These are phyloP conservation scores for Oryza meyeriana DNA, from an alignment of 176 grass and related monocot species.

Conservation along the genomic window DNA sequence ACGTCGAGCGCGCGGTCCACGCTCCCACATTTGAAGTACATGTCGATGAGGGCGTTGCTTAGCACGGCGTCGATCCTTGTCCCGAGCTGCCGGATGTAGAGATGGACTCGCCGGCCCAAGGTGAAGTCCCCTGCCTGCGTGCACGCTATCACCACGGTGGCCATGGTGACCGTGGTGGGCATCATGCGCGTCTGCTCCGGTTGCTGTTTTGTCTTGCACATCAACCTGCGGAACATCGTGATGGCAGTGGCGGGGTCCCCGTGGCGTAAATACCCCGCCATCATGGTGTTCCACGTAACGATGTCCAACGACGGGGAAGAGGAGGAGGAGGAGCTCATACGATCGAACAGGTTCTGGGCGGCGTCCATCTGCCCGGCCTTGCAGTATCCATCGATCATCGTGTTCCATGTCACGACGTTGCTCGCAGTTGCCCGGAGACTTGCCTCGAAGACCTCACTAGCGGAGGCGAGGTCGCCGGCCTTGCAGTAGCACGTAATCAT, in stretches of 20 bases:
- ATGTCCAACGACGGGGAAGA: background rate
- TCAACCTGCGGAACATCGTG: slow-evolving; percentile 26
- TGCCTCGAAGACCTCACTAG: slow-evolving; percentile 44
- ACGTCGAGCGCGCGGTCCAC: slow-evolving; percentile 25
- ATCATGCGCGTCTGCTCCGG: background rate
- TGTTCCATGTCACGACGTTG: slow-evolving; percentile 60
- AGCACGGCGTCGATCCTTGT: slow-evolving; percentile 15
- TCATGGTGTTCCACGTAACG: slow-evolving; percentile 55
- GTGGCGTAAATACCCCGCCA: slow-evolving; percentile 34
- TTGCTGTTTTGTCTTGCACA: background rate
- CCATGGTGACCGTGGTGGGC: slow-evolving; percentile 43
- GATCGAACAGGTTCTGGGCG: slow-evolving; percentile 32
- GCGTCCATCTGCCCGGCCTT: slow-evolving; percentile 24
- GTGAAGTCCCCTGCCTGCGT: slow-evolving; percentile 37
- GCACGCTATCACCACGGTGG: slow-evolving; percentile 37
- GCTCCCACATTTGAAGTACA: slow-evolving; percentile 63
- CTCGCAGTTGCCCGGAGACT: slow-evolving; percentile 9
- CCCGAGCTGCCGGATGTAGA: background rate
- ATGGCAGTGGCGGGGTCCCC: slow-evolving; percentile 7
- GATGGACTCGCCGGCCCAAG: slow-evolving; percentile 34
- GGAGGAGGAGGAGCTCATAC: background rate
- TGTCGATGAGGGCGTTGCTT: slow-evolving; percentile 47
- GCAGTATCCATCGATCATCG: slow-evolving; percentile 47
- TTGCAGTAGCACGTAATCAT: slow-evolving; percentile 38
- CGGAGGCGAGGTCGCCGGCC: slow-evolving; percentile 22